phyloP scores from a whole-genome alignment of 352 stramenopile species.

The Globisporangium paroecandrum region DNA sequence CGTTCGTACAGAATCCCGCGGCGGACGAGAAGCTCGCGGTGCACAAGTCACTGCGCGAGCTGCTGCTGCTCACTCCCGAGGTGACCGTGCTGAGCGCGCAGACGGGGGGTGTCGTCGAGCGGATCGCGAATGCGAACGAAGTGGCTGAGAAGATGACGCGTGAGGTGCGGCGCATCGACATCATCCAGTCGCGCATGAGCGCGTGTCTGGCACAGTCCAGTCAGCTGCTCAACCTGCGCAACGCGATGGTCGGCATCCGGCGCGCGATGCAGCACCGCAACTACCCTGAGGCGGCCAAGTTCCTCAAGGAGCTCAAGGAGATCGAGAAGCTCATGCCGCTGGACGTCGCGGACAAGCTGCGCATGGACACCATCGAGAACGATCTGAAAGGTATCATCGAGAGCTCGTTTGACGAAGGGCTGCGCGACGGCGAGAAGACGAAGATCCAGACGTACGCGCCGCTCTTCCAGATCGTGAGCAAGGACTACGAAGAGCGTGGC shows the following conservation, averaged over 20 bases:
- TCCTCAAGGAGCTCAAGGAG: conserved; percentile 69
- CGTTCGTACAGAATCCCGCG: conserved; percentile 36
- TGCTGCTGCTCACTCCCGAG: conserved; percentile 59
- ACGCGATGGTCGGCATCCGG: conserved; percentile 68
- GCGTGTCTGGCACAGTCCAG: conserved; percentile 56
- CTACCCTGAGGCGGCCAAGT: conserved; percentile 69
- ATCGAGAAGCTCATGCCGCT: conserved; percentile 75
- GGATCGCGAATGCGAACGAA: conserved; percentile 85
- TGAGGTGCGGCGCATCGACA: conserved; percentile 76
- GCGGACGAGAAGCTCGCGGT: conserved; percentile 54
- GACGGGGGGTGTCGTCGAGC: conserved; percentile 78
- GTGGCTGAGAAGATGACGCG: conserved; percentile 87
- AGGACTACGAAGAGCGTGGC: conserved; percentile 66
- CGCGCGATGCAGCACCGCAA: conserved; percentile 69
- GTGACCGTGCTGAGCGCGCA: conserved; percentile 70
- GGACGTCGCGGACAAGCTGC: conserved; percentile 80
- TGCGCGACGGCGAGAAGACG: conserved; percentile 37
- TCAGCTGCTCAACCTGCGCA: conserved; percentile 75
- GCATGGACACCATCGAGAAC: conserved; percentile 81
- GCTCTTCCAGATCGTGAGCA: conserved; percentile 70
- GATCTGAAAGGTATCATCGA: conserved; percentile 80
- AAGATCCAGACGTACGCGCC: conserved; percentile 66
- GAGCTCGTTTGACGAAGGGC: conserved; percentile 52
- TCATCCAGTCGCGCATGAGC: conserved; percentile 75
- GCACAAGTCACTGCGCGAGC: conserved; percentile 43